Conservation (phyloP, 768 basidiomycete genomes). For the Podaxis carcinomalis region DNA sequence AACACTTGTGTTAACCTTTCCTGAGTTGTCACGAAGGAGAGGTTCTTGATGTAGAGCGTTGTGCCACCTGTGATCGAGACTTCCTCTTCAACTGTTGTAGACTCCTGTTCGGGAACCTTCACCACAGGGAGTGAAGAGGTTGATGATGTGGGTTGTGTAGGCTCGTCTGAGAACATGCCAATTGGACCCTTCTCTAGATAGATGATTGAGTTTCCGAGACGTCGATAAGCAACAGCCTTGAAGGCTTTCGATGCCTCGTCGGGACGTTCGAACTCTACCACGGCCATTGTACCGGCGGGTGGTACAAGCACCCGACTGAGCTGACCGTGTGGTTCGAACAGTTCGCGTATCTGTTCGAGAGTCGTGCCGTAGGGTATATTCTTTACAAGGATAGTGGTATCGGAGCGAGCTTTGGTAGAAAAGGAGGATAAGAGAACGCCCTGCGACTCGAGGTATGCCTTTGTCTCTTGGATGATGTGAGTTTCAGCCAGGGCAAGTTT, state of each 20-base stretch:
- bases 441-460: constrained; percentile 78
- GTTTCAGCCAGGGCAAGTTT: constrained; percentile 97
- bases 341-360: constrained; percentile 63
- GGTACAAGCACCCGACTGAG: constrained; percentile 75
- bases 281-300: constrained; percentile 89
- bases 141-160: constrained; percentile 8
- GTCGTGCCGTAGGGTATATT: constrained; percentile 94
- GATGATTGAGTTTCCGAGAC: constrained; percentile 83
- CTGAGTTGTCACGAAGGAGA: constrained; percentile 87
- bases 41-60: constrained; percentile 92
- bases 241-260: constrained; percentile 75
- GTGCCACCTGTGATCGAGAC: constrained; percentile 58
- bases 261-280: constrained; percentile 78
- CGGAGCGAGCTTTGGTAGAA: constrained; percentile 51
- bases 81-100: constrained; percentile 30
- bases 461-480: constrained; percentile 93
- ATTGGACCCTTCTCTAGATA: constrained; percentile 92
- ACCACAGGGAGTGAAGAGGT: constrained; percentile 17
- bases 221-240: constrained; percentile 78
- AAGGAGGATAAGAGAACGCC: constrained; percentile 64
- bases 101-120: constrained; percentile 42
- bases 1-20: constrained; percentile 69
- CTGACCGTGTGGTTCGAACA: constrained; percentile 75
- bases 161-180: constrained; percentile 67
- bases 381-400: constrained; percentile 87